Evolutionary conservation across 352 stramenopile species (phyloP).

Genomic region (Pythium monospermum): DNA sequence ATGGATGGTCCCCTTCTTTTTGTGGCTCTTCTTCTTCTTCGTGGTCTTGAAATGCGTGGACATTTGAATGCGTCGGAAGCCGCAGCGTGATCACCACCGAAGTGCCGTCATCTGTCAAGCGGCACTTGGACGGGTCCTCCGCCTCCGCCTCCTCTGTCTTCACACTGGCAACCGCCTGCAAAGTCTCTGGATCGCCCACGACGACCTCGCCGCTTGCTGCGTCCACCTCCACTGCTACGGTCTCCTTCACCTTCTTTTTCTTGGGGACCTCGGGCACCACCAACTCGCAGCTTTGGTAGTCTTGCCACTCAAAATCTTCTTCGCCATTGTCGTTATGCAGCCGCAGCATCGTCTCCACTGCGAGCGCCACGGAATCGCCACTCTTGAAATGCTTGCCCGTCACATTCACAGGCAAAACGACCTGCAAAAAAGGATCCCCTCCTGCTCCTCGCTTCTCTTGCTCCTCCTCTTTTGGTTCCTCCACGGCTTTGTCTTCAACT

Average conservation of each 20-base stretch:
- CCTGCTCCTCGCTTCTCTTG: slow-evolving; percentile 7
- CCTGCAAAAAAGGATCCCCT: slow-evolving; percentile 32
- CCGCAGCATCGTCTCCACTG: slow-evolving; percentile 39
- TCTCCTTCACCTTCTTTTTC: slow-evolving; percentile 13
- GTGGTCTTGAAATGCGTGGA: slow-evolving; percentile 11
- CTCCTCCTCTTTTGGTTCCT: background rate
- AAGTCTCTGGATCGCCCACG: too few species aligned
- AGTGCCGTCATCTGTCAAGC: slow-evolving; percentile 3
- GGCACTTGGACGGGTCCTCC: slow-evolving; percentile 1
- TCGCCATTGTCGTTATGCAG: slow-evolving; percentile 37
- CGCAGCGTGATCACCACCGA: slow-evolving; percentile 9
- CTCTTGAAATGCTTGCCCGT: slow-evolving; percentile 55
- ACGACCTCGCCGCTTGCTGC: too few species aligned
- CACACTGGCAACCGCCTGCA: too few species aligned
- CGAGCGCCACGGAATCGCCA: slow-evolving; percentile 49
- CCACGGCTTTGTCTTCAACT: background rate
- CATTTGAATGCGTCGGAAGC: slow-evolving; percentile 16
- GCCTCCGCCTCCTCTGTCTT: slow-evolving; percentile 15
- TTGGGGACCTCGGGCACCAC: slow-evolving; percentile 27
- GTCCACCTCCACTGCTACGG: slow-evolving; percentile 16
- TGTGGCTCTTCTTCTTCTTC: background rate
- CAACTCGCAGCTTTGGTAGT: slow-evolving; percentile 43
- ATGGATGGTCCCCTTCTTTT: background rate
- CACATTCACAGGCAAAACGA: slow-evolving; percentile 68
- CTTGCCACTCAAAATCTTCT: slow-evolving; percentile 54